Evolutionary conservation across 805 yeast genomes (phyloP), one percentile per base, ranked within the genome.

Genomic region (Metschnikowia borealis): DNA sequence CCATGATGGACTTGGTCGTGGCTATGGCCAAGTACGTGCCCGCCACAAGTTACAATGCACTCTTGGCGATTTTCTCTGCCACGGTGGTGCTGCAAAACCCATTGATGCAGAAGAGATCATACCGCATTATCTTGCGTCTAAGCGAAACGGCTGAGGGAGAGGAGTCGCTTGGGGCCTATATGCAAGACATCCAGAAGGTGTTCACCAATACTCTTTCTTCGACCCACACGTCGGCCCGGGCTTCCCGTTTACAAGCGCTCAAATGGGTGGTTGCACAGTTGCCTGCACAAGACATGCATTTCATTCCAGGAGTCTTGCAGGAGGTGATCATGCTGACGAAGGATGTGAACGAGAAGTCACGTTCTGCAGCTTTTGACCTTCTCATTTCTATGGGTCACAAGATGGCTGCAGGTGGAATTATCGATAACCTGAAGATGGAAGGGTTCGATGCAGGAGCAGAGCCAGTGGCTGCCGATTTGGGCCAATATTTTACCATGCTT

Each of bases 301-400:
- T 91, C 66, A 83, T 94, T 57, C 96, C 97, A 20, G 76, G 86
- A 10, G 71, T 87, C 37, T 75, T 90, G 35, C 89, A 96, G 48
- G 98, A 94, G 71, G 84, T 90, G 21, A 92, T 94, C 49, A 74
- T 94, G 60, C 83, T 89, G 29, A 91, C 97, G 6, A 94, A 92
- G 68, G 97, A 90, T 63, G 85, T 83, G 49, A 95, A 92, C 65
- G 99, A 94, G 68, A 88, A 89, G 70, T 82, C 97, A 1, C 81
- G 99, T 64, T 87, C 84, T 54, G 73, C 83, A 14, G 85, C 97
- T 0, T 94, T 85, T 65, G 78, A 81, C 40, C 78, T 87, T 34
- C 75, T 94, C 52, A 83, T 89, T 40, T 78, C 80, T 38, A 88
- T 91, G 89, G 98, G 92, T 55, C 70, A 81, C 44, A 82, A 79